phyloP scores from a whole-genome alignment of 2,329 filamentous ascomycete genomes.

The Metarhizium humberi region DNA sequence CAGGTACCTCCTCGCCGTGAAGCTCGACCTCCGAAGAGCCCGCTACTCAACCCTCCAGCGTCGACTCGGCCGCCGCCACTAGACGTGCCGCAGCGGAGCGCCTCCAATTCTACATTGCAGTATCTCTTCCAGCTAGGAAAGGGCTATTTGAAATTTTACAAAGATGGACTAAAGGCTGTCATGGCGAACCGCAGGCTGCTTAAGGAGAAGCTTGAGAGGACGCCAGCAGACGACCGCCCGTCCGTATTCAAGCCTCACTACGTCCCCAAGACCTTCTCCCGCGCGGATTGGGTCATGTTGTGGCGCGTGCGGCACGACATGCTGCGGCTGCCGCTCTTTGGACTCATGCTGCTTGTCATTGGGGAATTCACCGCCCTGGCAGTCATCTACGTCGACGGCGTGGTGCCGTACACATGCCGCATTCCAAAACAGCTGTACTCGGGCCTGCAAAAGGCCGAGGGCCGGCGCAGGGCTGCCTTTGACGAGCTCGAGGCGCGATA shows the following conservation, averaged over 20 bases:
- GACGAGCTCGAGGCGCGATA: constrained; percentile 25
- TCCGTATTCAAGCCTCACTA: constrained; percentile 25
- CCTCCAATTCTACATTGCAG: constrained; percentile 19
- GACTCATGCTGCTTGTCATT: constrained; percentile 62
- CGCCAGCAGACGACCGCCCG: constrained; percentile 46
- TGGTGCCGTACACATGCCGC: constrained; percentile 74
- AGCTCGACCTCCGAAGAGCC: constrained; percentile 18
- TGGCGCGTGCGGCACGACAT: constrained; percentile 62
- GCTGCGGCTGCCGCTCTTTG: constrained; percentile 70
- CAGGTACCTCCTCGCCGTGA: constrained; percentile 11
- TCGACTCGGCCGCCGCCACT: constrained; percentile 67
- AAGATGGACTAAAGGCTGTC: constrained; percentile 68
- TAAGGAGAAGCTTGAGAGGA: constrained; percentile 28
- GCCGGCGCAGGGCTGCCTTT: constrained; percentile 40
- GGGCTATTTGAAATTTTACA: constrained; percentile 80
- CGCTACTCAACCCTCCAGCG: constrained; percentile 58
- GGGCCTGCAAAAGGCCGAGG: constrained; percentile 46
- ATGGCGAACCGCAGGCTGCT: constrained; percentile 54
- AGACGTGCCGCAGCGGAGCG: constrained; percentile 45
- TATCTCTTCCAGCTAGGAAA: constrained; percentile 58
- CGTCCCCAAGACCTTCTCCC: constrained; percentile 33
- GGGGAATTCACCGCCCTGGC: constrained; percentile 82
- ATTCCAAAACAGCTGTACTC: constrained; percentile 64
- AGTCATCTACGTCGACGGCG: constrained; percentile 57
- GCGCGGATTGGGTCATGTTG: constrained; percentile 63